A percentile compares a stretch with the other conserved stretches of the same genome.
Evolutionary conservation across 257 asterid genomes (phyloP).

Genomic region (Nicotiana noctiflora): DNA sequence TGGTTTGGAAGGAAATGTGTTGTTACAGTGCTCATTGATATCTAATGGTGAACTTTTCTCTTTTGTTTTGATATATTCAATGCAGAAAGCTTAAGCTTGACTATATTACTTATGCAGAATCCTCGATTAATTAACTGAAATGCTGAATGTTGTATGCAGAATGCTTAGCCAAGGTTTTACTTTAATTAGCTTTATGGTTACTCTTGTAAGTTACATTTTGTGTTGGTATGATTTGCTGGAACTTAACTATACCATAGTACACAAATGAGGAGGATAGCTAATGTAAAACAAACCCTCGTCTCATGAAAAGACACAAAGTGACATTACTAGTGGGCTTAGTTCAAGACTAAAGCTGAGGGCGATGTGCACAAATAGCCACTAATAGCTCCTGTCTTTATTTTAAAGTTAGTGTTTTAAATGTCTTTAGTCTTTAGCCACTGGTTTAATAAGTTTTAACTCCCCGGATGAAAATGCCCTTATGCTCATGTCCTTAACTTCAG

Average conservation of each 20-base stretch:
- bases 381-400: too few relatives aligned
- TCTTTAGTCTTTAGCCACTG: too few relatives aligned
- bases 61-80: background rate
- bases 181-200: background rate
- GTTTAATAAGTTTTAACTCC: too few relatives aligned
- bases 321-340: background rate
- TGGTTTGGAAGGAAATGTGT: background rate
- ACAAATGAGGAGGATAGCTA: background rate
- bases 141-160: too few relatives aligned
- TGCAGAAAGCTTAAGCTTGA: background rate
- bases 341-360: too few relatives aligned
- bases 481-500: too few relatives aligned
- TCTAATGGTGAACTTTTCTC: background rate
- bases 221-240: background rate
- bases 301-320: background rate
- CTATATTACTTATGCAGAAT: background rate
- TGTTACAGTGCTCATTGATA: background rate
- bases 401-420: too few relatives aligned
- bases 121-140: too few relatives aligned
- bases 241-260: background rate
- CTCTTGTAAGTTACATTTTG: background rate
- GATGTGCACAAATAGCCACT: too few relatives aligned
- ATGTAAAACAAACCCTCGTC: background rate
- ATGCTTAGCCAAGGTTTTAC: too few relatives aligned
- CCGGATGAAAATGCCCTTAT: too few relatives aligned